Percentiles rank a stretch among this genome's conserved stretches.
These are phyloP conservation scores for Hygrocybe coccinea DNA, from an alignment of 768 basidiomycete genomes.

Conservation along the genomic window DNA sequence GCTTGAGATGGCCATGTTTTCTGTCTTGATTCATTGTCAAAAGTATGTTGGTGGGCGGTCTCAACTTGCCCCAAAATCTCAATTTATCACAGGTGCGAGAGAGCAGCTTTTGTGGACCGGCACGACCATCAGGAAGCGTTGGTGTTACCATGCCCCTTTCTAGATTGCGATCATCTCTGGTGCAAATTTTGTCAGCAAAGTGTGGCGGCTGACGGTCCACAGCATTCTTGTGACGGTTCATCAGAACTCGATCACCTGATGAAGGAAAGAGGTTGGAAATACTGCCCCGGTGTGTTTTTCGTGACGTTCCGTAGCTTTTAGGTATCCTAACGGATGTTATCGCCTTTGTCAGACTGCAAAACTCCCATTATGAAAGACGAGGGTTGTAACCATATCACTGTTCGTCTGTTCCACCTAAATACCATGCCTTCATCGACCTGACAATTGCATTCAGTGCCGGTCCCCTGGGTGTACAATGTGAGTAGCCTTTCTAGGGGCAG, in stretches of 20 bases:
- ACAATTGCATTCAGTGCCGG: constrained; percentile 37
- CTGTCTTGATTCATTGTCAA: constrained; percentile 45
- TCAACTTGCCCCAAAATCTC: neutral
- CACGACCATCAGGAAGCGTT: constrained; percentile 33
- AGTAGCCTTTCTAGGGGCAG: constrained; percentile 11
- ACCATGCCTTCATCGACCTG: neutral
- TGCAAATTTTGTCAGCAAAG: constrained; percentile 45
- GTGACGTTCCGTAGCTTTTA: neutral
- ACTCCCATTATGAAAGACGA: constrained; percentile 47
- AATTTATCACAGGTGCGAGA: constrained; percentile 33
- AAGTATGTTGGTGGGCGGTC: constrained; percentile 35
- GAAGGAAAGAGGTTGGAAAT: constrained; percentile 46
- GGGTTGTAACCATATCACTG: constrained; percentile 59
- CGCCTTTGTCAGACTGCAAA: constrained; percentile 32
- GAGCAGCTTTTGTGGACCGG: constrained; percentile 40
- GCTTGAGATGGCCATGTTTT: constrained; percentile 2
- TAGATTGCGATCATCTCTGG: constrained; percentile 40
- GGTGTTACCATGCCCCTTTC: constrained; percentile 41
- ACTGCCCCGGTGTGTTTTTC: constrained; percentile 41
- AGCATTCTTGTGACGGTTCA: constrained; percentile 49
- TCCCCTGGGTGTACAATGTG: constrained; percentile 52
- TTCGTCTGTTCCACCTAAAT: constrained; percentile 24
- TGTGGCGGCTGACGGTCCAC: constrained; percentile 27
- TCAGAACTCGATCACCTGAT: constrained; percentile 44
- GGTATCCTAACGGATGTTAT: neutral